Evolutionary conservation across 2,329 filamentous ascomycete genomes (phyloP).

Genomic region (Cordyceps cicadae): DNA sequence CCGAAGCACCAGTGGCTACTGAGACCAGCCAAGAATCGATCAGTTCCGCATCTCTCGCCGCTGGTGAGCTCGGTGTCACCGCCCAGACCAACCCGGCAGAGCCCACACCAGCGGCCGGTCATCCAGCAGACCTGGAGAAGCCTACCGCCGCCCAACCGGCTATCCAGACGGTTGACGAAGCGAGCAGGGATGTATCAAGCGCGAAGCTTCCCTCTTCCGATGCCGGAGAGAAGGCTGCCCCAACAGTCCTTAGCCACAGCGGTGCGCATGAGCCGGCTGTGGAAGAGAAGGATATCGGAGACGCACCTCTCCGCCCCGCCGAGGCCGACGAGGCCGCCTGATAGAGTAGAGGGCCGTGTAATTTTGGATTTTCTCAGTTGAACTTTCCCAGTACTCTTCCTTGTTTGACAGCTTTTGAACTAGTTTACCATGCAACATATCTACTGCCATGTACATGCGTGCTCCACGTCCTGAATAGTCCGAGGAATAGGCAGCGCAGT

Average conservation of each 20-base stretch:
- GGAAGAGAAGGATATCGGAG: constrained; percentile 6
- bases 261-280: background rate
- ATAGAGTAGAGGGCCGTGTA: background rate
- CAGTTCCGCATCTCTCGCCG: background rate
- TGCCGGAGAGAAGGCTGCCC: background rate
- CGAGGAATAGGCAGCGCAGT: background rate
- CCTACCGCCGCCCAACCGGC: background rate
- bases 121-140: background rate
- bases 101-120: background rate
- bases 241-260: background rate
- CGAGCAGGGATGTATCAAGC: background rate
- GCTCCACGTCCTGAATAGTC: background rate
- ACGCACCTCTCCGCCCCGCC: background rate
- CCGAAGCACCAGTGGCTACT: background rate
- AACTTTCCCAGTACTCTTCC: background rate
- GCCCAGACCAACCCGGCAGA: background rate
- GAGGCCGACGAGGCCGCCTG: background rate
- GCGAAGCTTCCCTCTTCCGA: background rate
- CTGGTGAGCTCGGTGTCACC: background rate
- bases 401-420: background rate
- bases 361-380: background rate
- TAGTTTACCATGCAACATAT: background rate
- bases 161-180: background rate
- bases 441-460: background rate
- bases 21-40: background rate